A percentile compares a stretch with the other conserved stretches of the same genome.
These are phyloP conservation scores for Iberis pinnata DNA, from an alignment of 345 rosid genomes.

Conservation along the genomic window DNA sequence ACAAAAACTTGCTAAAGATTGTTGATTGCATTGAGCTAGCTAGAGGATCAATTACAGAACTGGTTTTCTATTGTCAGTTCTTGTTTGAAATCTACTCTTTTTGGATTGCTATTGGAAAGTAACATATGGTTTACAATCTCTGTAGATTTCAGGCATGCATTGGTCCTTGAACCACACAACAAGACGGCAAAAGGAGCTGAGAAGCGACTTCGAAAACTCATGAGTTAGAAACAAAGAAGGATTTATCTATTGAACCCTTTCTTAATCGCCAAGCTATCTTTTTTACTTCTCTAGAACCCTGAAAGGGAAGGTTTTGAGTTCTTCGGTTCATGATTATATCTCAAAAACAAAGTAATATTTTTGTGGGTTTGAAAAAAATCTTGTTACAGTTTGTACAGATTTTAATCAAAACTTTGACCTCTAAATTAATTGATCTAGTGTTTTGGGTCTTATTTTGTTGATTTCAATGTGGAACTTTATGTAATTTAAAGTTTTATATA, in stretches of 20 bases:
- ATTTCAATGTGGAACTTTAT: not conserved
- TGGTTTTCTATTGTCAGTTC: not conserved
- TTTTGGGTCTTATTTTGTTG: not conserved
- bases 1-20: not conserved
- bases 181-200: conserved; percentile 62
- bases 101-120: not conserved
- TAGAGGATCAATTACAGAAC: not conserved
- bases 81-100: not conserved
- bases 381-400: conserved; percentile 17
- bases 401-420: not conserved
- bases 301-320: not conserved
- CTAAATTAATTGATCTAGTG: not conserved
- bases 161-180: conserved; percentile 86
- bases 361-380: too few relatives aligned
- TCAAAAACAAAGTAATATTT: too few relatives aligned
- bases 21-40: not conserved
- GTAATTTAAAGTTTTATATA: not conserved
- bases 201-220: conserved; percentile 54
- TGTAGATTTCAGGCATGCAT: conserved; percentile 83
- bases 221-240: conserved; percentile 26
- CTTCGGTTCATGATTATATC: not conserved
- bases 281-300: conserved; percentile 5
- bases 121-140: not conserved
- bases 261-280: conserved; percentile 10
- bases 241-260: not conserved